Percentiles rank a stretch among this genome's conserved stretches.
Evolutionary conservation across 2,329 filamentous ascomycete genomes (phyloP).

Genomic region (Cordyceps farinosa): DNA sequence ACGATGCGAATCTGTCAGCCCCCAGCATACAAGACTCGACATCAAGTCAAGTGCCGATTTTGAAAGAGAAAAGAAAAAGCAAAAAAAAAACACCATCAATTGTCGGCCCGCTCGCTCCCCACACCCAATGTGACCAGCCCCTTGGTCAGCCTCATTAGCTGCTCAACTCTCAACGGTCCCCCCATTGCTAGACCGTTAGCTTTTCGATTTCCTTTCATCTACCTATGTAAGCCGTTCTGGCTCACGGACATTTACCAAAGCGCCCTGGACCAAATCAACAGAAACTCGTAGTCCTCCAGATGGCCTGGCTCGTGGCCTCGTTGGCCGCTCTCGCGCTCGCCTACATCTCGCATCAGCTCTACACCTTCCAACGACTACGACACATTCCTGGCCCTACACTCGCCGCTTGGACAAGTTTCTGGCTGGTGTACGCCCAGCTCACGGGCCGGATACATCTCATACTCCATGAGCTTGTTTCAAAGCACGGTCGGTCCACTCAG

Average conservation of each 20-base stretch:
- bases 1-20: no score
- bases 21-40: neutral
- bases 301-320: slow-evolving; percentile 7
- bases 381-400: slow-evolving; percentile 29
- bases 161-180: neutral
- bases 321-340: neutral
- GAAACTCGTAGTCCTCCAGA: neutral
- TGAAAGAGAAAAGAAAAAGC: neutral
- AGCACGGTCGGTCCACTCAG: neutral
- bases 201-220: neutral
- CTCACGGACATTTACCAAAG: no score
- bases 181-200: neutral
- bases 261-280: neutral
- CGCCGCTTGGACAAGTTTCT: slow-evolving; percentile 29
- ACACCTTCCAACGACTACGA: slow-evolving; percentile 21
- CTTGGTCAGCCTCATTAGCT: neutral
- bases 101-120: neutral
- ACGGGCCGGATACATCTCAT: slow-evolving; percentile 2
- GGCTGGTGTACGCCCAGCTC: slow-evolving; percentile 29
- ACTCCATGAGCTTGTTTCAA: slow-evolving; percentile 1
- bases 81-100: neutral
- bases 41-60: no score
- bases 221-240: no score
- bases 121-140: neutral
- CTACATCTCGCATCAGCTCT: slow-evolving; percentile 3